A percentile compares a stretch with the other conserved stretches of the same genome.
These are phyloP conservation scores for Cladosporium halotolerans DNA, from an alignment of 2,329 filamentous ascomycete species.

Conservation along the genomic window DNA sequence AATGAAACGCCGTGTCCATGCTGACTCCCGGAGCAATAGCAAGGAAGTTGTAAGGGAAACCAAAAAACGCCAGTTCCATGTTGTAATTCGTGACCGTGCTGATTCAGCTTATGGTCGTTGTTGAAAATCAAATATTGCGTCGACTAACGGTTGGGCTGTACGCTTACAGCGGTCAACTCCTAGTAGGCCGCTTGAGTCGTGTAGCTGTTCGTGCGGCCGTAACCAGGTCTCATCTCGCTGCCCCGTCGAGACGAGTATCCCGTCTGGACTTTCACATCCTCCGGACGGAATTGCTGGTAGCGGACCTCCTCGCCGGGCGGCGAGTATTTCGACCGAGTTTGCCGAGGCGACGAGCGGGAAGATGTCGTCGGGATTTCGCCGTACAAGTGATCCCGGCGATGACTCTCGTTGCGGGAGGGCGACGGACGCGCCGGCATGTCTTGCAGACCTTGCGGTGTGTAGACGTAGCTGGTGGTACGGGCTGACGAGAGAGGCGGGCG, in stretches of 20 bases:
- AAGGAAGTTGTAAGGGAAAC: background rate
- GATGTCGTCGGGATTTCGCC: slow-evolving; percentile 10
- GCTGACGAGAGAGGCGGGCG: slow-evolving; percentile 16
- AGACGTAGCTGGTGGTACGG: slow-evolving; percentile 25
- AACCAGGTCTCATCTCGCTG: slow-evolving; percentile 15
- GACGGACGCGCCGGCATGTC: slow-evolving; percentile 14
- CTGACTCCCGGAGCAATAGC: background rate
- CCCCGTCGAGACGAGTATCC: slow-evolving; percentile 17
- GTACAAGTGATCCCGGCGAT: background rate
- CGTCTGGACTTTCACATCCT: slow-evolving; percentile 32
- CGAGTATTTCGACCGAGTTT: slow-evolving; percentile 23
- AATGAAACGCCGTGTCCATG: background rate
- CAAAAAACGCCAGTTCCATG: background rate
- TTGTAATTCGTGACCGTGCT: background rate
- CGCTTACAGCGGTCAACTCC: background rate
- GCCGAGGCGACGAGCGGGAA: slow-evolving; percentile 6
- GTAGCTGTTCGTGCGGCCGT: slow-evolving; percentile 3
- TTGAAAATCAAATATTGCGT: background rate
- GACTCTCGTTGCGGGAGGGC: slow-evolving; percentile 15
- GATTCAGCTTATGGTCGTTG: background rate
- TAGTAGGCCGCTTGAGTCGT: slow-evolving; percentile 9
- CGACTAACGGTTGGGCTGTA: no score
- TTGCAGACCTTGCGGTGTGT: slow-evolving; percentile 19
- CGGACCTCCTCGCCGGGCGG: slow-evolving; percentile 27
- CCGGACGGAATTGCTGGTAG: slow-evolving; percentile 29